These are phyloP conservation scores for Blastosporella zonata DNA, from an alignment of 1,284 basidiomycete species.

Conservation along the genomic window DNA sequence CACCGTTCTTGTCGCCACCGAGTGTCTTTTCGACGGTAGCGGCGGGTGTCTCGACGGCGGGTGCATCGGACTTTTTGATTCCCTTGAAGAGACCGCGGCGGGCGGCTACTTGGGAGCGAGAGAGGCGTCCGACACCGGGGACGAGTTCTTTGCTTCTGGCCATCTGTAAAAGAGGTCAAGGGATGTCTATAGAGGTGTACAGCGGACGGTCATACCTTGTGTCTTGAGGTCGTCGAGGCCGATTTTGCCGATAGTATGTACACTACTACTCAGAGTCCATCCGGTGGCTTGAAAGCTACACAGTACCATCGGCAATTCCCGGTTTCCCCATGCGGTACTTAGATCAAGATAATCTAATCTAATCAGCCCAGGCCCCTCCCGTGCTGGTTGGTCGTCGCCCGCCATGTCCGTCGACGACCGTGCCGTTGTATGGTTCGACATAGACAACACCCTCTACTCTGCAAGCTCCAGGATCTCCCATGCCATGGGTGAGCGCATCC, in stretches of 20 bases:
- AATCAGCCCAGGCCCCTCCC: not conserved
- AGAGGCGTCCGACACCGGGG: conserved; percentile 82
- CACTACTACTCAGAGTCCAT: conserved; percentile 26
- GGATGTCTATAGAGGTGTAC: conserved; percentile 7
- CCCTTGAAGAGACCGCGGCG: conserved; percentile 81
- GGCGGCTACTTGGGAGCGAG: conserved; percentile 77
- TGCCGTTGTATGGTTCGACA: conserved; percentile 75
- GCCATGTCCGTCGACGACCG: conserved; percentile 51
- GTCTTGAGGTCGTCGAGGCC: conserved; percentile 50
- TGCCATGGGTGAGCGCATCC: conserved; percentile 80
- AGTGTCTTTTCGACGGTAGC: conserved; percentile 79
- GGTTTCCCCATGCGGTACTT: conserved; percentile 17
- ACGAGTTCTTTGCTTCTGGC: conserved; percentile 89
- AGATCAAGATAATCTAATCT: conserved; percentile 19
- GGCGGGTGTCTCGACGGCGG: conserved; percentile 57
- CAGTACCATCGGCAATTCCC: conserved; percentile 38
- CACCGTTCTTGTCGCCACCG: conserved; percentile 90
- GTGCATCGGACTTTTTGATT: conserved; percentile 73
- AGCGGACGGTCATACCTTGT: conserved; percentile 33
- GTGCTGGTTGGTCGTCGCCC: too few species aligned
- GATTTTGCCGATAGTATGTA: conserved; percentile 36
- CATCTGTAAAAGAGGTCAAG: conserved; percentile 58
- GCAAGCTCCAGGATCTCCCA: conserved; percentile 73
- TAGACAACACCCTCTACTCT: conserved; percentile 86
- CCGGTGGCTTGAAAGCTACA: conserved; percentile 42